These are phyloP conservation scores for Kewa caespitosa DNA, from an alignment of 179 eudicot genomes.

Conservation along the genomic window DNA sequence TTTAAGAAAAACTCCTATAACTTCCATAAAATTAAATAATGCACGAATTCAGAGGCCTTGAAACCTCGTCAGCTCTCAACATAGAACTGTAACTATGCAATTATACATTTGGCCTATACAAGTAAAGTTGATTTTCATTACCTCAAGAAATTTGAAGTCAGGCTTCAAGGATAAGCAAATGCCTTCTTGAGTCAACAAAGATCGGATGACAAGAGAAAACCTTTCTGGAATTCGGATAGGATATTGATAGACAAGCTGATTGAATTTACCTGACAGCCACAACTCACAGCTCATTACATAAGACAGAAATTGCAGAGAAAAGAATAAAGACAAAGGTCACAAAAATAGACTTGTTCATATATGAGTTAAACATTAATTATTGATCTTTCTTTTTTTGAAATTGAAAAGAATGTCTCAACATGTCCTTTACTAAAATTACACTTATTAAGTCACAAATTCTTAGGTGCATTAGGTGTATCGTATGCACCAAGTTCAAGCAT, in stretches of 20 bases:
- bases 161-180: constrained; percentile 90
- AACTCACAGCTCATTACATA: constrained; percentile 9
- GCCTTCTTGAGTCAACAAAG: constrained; percentile 97
- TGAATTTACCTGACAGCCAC: constrained; percentile 73
- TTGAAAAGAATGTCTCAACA: too few species aligned
- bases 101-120: neutral
- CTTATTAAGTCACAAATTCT: too few species aligned
- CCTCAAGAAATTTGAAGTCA: constrained; percentile 97
- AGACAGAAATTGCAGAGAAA: constrained; percentile 2
- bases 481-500: too few species aligned
- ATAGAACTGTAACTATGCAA: neutral
- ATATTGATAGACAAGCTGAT: constrained; percentile 94
- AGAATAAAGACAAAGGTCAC: too few species aligned
- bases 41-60: neutral
- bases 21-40: neutral
- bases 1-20: neutral
- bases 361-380: too few species aligned
- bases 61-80: too few species aligned
- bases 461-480: too few species aligned
- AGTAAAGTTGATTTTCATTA: constrained; percentile 27
- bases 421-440: too few species aligned
- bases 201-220: constrained; percentile 96
- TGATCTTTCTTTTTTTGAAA: too few species aligned
- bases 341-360: too few species aligned
- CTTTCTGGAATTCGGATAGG: constrained; percentile 98